A percentile compares a stretch with the other conserved stretches of the same genome.
These are phyloP conservation scores for Xerocomellus amylosporus DNA, from an alignment of 768 basidiomycete genomes.

Conservation along the genomic window DNA sequence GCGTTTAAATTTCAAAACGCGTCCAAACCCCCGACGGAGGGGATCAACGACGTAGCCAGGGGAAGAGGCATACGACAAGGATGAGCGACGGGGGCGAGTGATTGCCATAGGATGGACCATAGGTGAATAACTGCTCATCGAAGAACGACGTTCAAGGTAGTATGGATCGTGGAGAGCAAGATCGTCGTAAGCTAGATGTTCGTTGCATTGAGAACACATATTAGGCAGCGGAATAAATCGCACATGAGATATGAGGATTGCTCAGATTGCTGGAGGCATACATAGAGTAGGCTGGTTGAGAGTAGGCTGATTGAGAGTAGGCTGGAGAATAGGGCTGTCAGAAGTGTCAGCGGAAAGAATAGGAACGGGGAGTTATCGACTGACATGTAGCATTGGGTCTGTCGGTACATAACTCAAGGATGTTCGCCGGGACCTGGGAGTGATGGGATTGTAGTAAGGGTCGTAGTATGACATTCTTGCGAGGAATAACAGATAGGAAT, in stretches of 20 bases:
- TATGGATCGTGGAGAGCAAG: slow-evolving; percentile 47
- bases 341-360: slow-evolving; percentile 5
- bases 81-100: slow-evolving; percentile 35
- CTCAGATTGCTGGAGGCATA: slow-evolving; percentile 41
- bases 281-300: slow-evolving; percentile 44
- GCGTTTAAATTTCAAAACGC: slow-evolving; percentile 69
- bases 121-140: slow-evolving; percentile 22
- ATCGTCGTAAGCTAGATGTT: slow-evolving; percentile 53
- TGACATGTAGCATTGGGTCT: slow-evolving; percentile 42
- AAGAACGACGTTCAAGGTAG: slow-evolving; percentile 35
- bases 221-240: slow-evolving; percentile 10
- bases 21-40: slow-evolving; percentile 48
- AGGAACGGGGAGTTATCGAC: slow-evolving; percentile 7
- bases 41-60: slow-evolving; percentile 38
- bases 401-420: slow-evolving; percentile 35
- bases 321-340: slow-evolving; percentile 37
- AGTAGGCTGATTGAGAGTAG: slow-evolving; percentile 43
- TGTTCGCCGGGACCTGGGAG: slow-evolving; percentile 31
- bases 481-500: slow-evolving; percentile 8
- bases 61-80: slow-evolving; percentile 40
- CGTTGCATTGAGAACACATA: not conserved
- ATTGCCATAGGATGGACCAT: slow-evolving; percentile 20
- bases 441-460: slow-evolving; percentile 27
- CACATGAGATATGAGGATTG: slow-evolving; percentile 46
- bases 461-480: slow-evolving; percentile 45